These are phyloP conservation scores for Cladosporium oxysporum DNA, from an alignment of 2,329 filamentous ascomycete species.

Conservation along the genomic window DNA sequence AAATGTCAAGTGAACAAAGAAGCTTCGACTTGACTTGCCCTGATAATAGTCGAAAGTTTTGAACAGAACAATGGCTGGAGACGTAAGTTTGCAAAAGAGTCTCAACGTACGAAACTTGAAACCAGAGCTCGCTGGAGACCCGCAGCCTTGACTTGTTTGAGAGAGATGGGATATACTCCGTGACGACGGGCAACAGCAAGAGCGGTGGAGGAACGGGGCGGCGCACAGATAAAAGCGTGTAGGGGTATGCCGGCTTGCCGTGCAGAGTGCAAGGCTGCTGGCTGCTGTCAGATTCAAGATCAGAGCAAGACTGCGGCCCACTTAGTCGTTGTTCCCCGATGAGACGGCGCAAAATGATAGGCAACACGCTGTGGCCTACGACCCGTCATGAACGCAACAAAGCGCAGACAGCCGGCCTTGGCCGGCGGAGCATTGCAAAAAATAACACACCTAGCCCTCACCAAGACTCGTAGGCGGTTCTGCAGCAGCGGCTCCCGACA, in stretches of 20 bases:
- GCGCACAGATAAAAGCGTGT: conserved; percentile 18
- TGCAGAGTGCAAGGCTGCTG: conserved; percentile 17
- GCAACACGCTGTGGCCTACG: conserved; percentile 20
- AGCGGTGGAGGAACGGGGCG: conserved; percentile 15
- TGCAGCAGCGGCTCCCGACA: conserved; percentile 19
- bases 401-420: conserved; percentile 19
- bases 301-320: conserved; percentile 18
- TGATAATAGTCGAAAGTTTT: conserved; percentile 2
- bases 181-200: conserved; percentile 13
- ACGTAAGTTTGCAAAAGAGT: conserved; percentile 3
- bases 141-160: conserved; percentile 6
- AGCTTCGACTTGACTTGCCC: conserved; percentile 18
- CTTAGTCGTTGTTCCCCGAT: conserved; percentile 16
- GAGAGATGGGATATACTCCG: conserved; percentile 16
- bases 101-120: not conserved
- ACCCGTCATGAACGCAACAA: conserved; percentile 19
- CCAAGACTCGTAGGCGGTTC: conserved; percentile 8
- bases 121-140: conserved; percentile 9
- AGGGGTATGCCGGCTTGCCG: conserved; percentile 19
- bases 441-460: conserved; percentile 15
- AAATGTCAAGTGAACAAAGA: conserved; percentile 16
- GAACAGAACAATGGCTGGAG: conserved; percentile 3
- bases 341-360: conserved; percentile 20
- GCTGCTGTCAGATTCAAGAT: conserved; percentile 19
- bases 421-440: conserved; percentile 16